These are phyloP conservation scores for Colletotrichum tamarilloi DNA, from an alignment of 2,329 filamentous ascomycete genomes.

Conservation along the genomic window DNA sequence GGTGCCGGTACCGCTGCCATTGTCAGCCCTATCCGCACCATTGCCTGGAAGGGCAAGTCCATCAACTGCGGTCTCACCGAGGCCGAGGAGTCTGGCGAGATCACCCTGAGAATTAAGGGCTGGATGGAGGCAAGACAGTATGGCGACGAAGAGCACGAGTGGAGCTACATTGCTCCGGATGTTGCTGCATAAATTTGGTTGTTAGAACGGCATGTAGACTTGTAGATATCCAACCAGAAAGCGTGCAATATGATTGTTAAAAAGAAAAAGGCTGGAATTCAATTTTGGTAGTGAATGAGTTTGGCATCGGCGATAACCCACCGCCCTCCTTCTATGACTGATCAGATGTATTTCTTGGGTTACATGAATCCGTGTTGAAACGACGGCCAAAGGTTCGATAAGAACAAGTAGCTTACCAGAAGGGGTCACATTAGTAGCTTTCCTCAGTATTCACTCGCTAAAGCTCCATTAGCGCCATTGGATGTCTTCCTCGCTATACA, in stretches of 20 bases:
- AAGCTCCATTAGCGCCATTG: neutral
- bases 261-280: conserved; percentile 16
- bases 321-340: neutral
- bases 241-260: conserved; percentile 28
- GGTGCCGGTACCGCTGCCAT: conserved; percentile 94
- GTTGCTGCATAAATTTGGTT: conserved; percentile 45
- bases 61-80: conserved; percentile 87
- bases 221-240: conserved; percentile 29
- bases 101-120: conserved; percentile 88
- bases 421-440: neutral
- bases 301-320: neutral
- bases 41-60: conserved; percentile 86
- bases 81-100: conserved; percentile 86
- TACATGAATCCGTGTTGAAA: neutral
- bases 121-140: conserved; percentile 98
- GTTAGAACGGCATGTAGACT: conserved; percentile 22
- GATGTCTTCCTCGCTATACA: neutral
- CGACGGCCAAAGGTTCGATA: neutral
- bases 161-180: conserved; percentile 74
- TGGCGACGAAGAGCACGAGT: conserved; percentile 89
- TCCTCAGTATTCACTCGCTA: neutral
- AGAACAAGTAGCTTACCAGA: neutral
- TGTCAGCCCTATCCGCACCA: conserved; percentile 88
- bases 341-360: neutral
- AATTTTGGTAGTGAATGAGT: neutral